phyloP scores from a whole-genome alignment of 495 filamentous ascomycete species.

The Penicillium lividum region DNA sequence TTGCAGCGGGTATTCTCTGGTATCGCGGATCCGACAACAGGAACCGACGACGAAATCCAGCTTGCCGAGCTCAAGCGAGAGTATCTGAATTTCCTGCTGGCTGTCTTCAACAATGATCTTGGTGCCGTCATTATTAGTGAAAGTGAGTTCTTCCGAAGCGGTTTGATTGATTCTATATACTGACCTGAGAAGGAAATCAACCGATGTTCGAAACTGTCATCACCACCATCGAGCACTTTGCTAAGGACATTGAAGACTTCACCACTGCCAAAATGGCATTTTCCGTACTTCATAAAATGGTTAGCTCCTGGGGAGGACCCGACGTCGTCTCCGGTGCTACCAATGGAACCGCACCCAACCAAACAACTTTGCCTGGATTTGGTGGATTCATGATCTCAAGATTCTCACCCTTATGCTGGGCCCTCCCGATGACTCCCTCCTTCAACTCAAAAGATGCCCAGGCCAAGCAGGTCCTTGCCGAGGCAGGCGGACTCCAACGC shows the following conservation, averaged over 20 bases:
- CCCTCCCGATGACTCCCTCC: conserved; percentile 67
- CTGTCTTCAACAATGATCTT: conserved; percentile 86
- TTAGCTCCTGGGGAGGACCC: conserved; percentile 78
- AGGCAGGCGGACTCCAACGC: conserved; percentile 82
- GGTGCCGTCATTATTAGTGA: conserved; percentile 84
- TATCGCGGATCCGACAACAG: conserved; percentile 77
- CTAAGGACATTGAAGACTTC: conserved; percentile 73
- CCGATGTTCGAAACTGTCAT: conserved; percentile 82
- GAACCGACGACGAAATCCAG: conserved; percentile 96
- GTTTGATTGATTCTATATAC: not conserved
- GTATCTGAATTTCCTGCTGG: conserved; percentile 85
- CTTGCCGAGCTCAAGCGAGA: conserved; percentile 88
- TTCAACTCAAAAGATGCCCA: conserved; percentile 87
- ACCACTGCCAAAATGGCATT: conserved; percentile 84
- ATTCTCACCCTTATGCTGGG: conserved; percentile 90
- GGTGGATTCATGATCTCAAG: conserved; percentile 82
- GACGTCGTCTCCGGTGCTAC: conserved; percentile 62
- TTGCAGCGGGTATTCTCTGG: conserved; percentile 85
- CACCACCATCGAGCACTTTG: conserved; percentile 76
- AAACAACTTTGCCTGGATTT: conserved; percentile 78
- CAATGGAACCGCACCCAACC: conserved; percentile 37
- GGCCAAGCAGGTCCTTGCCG: conserved; percentile 76
- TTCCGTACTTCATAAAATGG: conserved; percentile 76
- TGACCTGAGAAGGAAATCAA: conserved; percentile 65
- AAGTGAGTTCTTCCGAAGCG: conserved; percentile 40